Conservation (phyloP, 208 protist genomes). For the Acanthamoeba castellanii region DNA sequence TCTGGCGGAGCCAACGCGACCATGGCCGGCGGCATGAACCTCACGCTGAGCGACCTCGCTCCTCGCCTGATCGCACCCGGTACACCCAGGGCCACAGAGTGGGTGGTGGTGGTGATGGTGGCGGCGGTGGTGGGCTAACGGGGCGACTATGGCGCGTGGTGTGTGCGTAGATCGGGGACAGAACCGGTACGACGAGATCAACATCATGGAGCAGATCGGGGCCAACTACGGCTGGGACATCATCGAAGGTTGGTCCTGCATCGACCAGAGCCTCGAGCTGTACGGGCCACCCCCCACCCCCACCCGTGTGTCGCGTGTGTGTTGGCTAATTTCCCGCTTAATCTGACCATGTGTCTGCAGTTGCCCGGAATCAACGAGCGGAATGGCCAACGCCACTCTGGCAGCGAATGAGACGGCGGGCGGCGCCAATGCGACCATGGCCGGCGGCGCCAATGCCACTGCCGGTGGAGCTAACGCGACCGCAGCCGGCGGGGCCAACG, state of each 20-base stretch:
- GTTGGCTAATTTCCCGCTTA: not conserved
- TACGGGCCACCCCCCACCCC: not conserved
- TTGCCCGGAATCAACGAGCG: not conserved
- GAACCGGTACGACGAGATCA: not conserved
- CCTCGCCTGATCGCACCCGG: not conserved
- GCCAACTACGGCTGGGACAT: conserved; percentile 58
- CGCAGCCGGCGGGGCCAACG: not conserved
- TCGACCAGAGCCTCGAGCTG: conserved; percentile 22
- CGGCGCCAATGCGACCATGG: not conserved
- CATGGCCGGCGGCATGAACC: not conserved
- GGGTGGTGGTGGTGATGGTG: not conserved
- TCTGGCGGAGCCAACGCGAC: not conserved
- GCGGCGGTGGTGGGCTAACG: too few relatives aligned
- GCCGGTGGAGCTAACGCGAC: not conserved
- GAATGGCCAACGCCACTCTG: not conserved
- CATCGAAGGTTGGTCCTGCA: conserved; percentile 10
- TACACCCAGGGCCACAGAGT: not conserved
- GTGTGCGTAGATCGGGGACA: not conserved
- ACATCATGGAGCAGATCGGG: conserved; percentile 38
- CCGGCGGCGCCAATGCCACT: not conserved
- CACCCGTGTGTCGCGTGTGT: not conserved
- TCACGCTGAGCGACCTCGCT: not conserved
- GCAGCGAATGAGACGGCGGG: not conserved
- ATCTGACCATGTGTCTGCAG: not conserved
- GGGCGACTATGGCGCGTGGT: not conserved